Percentiles rank a stretch among this genome's conserved stretches.
These are phyloP conservation scores for Phlyctochytrium bullatum DNA, from an alignment of 192 early-diverging fungal genomes.

Conservation along the genomic window DNA sequence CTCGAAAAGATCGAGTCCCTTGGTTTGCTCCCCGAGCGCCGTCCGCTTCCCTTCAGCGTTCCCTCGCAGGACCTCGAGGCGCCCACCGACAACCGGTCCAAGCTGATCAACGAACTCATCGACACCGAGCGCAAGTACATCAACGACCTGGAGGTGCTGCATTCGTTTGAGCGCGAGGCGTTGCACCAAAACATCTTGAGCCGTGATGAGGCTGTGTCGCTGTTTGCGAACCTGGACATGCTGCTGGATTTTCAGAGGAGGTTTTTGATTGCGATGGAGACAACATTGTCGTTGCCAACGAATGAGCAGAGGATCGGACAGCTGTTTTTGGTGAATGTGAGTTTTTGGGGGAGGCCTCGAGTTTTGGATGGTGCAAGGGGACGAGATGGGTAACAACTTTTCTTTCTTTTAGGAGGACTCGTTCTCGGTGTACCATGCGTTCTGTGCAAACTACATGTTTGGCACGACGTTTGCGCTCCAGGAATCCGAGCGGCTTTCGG, in stretches of 20 bases:
- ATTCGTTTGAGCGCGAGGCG: constrained; percentile 39
- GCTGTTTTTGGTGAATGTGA: constrained; percentile 74
- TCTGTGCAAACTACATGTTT: constrained; percentile 86
- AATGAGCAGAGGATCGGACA: constrained; percentile 87
- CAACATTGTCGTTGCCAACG: constrained; percentile 59
- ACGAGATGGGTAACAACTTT: too few relatives aligned
- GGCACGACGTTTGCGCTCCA: constrained; percentile 34
- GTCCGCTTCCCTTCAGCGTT: constrained; percentile 40
- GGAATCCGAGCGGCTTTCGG: constrained; percentile 47
- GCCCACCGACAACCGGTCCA: constrained; percentile 77
- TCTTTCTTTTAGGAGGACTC: constrained; percentile 39
- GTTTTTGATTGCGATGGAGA: constrained; percentile 89
- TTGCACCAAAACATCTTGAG: constrained; percentile 64
- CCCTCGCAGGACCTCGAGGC: constrained; percentile 14
- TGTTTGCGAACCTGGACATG: constrained; percentile 92
- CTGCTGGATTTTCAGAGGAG: constrained; percentile 96
- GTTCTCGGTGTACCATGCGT: constrained; percentile 77
- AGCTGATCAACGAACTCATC: constrained; percentile 82
- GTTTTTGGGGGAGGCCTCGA: constrained; percentile 58
- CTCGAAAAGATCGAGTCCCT: constrained; percentile 72
- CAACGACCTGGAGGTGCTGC: constrained; percentile 79
- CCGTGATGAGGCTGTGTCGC: constrained; percentile 72
- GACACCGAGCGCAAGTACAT: constrained; percentile 94
- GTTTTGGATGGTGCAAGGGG: constrained; percentile 1
- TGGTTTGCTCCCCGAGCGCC: constrained; percentile 54